phyloP scores from a whole-genome alignment of 2,329 filamentous ascomycete species.

The Cercospora sp. region DNA sequence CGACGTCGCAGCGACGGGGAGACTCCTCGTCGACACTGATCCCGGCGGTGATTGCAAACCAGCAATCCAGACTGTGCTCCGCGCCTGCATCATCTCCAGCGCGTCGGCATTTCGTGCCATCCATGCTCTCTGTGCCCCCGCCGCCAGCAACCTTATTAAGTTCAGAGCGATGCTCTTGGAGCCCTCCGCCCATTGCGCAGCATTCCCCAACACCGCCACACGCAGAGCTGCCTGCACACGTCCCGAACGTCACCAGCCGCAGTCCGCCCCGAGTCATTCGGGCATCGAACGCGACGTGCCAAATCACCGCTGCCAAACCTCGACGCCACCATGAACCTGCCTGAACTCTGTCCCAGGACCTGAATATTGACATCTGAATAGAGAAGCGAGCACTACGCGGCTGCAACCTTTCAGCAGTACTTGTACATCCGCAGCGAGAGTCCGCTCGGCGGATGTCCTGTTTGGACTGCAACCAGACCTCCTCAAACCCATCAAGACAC shows the following conservation, averaged over 20 bases:
- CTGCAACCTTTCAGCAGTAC: background rate
- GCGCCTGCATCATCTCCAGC: background rate
- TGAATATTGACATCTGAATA: background rate
- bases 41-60: background rate
- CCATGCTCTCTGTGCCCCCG: background rate
- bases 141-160: background rate
- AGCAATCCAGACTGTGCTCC: background rate
- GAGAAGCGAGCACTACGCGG: background rate
- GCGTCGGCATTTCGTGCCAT: background rate
- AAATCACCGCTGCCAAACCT: background rate
- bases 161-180: background rate
- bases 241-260: background rate
- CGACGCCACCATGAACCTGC: slow-evolving; percentile 8
- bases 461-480: background rate
- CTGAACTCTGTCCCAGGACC: slow-evolving; percentile 1
- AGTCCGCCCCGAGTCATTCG: background rate
- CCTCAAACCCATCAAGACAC: background rate
- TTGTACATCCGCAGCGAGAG: background rate
- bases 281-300: background rate
- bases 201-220: background rate
- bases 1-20: background rate
- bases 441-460: background rate
- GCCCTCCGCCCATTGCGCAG: background rate
- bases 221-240: background rate
- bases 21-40: background rate